Evolutionary conservation across 2,329 filamentous ascomycete genomes (phyloP), one percentile per base, ranked within the genome.

Genomic region (Parascedosporium putredinis): DNA sequence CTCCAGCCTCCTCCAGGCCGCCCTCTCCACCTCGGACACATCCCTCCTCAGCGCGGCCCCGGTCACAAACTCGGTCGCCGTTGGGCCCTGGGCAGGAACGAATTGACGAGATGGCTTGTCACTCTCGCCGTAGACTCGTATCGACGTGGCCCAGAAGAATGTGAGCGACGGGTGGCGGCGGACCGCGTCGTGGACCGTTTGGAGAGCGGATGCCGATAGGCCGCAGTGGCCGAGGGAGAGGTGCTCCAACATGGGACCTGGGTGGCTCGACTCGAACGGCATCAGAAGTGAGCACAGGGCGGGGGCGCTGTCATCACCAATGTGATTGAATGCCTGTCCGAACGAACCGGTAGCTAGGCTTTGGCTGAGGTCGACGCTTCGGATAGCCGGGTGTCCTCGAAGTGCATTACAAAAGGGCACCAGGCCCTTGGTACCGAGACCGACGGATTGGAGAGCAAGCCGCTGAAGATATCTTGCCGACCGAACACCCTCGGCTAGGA

Each of bases 301-400:
- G 2, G 58, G 52, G 3, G 66, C 58, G 16, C 62, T 59, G 4
- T 38, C 60, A 51, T 71, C 68, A 24, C 67, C 65, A 38, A 75
- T 61, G 58, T 65, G 74, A 52, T 75, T 75, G 60, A 70, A 74
- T 24, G 67, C 67, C 56, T 67, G 64, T 25, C 60, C 60, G 1
- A 72, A 64, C 51, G 74, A 71, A 25, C 66, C 55, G 9, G 71
- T 75, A n/a, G 67, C 64, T 55, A 67, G 74, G 18, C 64, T 66
- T 55, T 74, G 72, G 14, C 70, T 68, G 4, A 75, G 52, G 53
- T 74, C 70, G 9, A 75, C 55, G 18, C 59, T 59, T 10, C 60
- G 61, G 18, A 74, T 58, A 27, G 56, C 54, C 7, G 64, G 57
- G 55, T 71, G 63, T 16, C 57, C 16, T n/a, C 55, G 53, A 50